Evolutionary conservation across 805 yeast species (phyloP).

Genomic region (Saccharomycopsis selenospora): DNA sequence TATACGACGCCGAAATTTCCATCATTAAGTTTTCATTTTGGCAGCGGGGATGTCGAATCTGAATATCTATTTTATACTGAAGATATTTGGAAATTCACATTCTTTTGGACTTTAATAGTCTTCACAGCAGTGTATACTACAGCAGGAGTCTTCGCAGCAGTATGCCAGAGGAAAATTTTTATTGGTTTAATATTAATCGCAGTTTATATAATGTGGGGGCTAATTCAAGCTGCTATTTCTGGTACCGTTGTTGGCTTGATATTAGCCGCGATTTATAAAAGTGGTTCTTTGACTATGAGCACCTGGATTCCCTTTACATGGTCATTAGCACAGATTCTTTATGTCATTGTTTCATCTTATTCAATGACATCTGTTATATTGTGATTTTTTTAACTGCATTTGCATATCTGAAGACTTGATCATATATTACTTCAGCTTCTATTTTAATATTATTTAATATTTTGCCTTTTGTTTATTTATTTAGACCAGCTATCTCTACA

Average conservation of each 20-base stretch:
- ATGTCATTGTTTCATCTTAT: slow-evolving; percentile 60
- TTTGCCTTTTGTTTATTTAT: no score
- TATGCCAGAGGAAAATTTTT: slow-evolving; percentile 38
- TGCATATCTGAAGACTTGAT: no score
- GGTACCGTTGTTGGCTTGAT: slow-evolving; percentile 78
- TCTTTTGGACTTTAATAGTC: slow-evolving; percentile 72
- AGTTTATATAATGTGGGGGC: slow-evolving; percentile 46
- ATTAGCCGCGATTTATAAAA: slow-evolving; percentile 63
- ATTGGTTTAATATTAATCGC: slow-evolving; percentile 37
- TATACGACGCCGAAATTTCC: slow-evolving; percentile 78
- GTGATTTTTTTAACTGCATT: no score
- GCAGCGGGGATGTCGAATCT: slow-evolving; percentile 9
- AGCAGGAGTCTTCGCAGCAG: slow-evolving; percentile 57
- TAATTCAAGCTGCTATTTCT: slow-evolving; percentile 55
- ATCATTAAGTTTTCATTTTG: slow-evolving; percentile 36
- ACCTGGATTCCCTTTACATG: slow-evolving; percentile 93
- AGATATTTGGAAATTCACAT: slow-evolving; percentile 80
- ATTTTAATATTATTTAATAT: no score
- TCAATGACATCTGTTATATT: slow-evolving; percentile 44
- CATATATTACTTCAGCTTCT: no score
- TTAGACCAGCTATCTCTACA: no score
- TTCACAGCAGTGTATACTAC: slow-evolving; percentile 53
- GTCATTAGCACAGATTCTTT: slow-evolving; percentile 61
- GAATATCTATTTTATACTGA: slow-evolving; percentile 52
- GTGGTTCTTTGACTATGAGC: slow-evolving; percentile 81